Evolutionary conservation across 208 protist species (phyloP), one percentile per base, ranked within the genome.

Genomic region (Leishmania tarentolae): DNA sequence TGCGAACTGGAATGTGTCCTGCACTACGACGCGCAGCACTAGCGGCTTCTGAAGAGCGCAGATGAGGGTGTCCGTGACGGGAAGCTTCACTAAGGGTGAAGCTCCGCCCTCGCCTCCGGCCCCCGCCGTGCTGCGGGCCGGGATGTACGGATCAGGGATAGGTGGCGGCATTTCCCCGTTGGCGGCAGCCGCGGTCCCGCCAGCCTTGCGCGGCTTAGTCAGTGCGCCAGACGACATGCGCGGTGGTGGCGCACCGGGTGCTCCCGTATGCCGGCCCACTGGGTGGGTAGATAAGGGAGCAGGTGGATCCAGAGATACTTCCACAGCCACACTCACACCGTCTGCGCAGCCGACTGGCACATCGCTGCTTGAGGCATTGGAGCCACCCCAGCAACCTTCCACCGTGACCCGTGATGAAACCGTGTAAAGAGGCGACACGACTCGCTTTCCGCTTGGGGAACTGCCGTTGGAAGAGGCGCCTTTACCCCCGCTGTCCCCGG

Each of bases 381-480:
- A 50, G 19, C 63, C 77, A 9, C 76, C 82, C 82, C 82, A 86
- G 56, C 59, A 79, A 0, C 82, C 82, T 37, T 86, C 78, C 11
- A 86, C 78, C 52, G 56, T 65, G n/a, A 86, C 56, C 31, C 66
- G 82, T n/a, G 82, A 86, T 4, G 82, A 61, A 6, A 86, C 61
- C 74, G 82, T 74, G 40, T 86, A 86, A 47, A 86, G 66, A 17
- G 82, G 78, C 53, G 65, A 50, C 3, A 52, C 78, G 13, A 46
- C 82, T 42, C 82, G 78, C 56, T 86, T 86, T 15, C 61, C 42
- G 2, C 19, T 42, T 8, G 76, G 8, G 5, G 82, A 42, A 42
- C 15, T 50, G 37, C 0, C 35, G 56, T n/a, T 50, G 52, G 57
- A 9, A 66, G 21, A 21, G 46, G 37, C 59, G 40, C 56, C 52